Conservation (phyloP, 768 basidiomycete species). For the Stropharia rugosoannulata region DNA sequence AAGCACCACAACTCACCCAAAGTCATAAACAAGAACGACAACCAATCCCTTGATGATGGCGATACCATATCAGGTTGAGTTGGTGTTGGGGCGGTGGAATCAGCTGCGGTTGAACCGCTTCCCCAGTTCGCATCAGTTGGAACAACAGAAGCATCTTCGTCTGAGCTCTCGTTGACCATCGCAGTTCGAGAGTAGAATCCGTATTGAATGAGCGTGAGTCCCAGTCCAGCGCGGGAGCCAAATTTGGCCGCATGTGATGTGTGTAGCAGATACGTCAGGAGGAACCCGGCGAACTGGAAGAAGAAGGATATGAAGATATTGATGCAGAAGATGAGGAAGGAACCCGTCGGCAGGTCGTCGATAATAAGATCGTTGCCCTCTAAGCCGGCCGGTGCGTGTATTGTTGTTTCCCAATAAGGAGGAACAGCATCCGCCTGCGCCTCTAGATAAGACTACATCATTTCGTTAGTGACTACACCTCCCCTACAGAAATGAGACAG, state of each 20-base stretch:
- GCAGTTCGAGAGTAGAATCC: slow-evolving; percentile 69
- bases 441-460: slow-evolving; percentile 71
- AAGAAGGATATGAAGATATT: slow-evolving; percentile 88
- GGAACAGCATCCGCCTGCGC: slow-evolving; percentile 91
- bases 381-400: slow-evolving; percentile 70
- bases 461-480: background rate
- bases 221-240: slow-evolving; percentile 94
- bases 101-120: background rate
- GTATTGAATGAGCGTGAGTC: slow-evolving; percentile 91
- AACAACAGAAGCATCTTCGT: background rate
- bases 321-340: slow-evolving; percentile 66
- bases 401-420: slow-evolving; percentile 95
- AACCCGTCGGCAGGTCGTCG: slow-evolving; percentile 88
- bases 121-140: slow-evolving; percentile 8
- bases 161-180: slow-evolving; percentile 16
- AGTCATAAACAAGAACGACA: slow-evolving; percentile 91
- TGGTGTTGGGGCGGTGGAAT: slow-evolving; percentile 15
- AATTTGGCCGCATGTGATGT: slow-evolving; percentile 91
- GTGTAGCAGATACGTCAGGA: slow-evolving; percentile 91
- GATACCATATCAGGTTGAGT: slow-evolving; percentile 7
- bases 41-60: slow-evolving; percentile 74
- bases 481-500: background rate
- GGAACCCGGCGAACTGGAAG: slow-evolving; percentile 95
- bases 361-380: slow-evolving; percentile 70
- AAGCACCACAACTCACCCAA: slow-evolving; percentile 46